Base-by-base conservation (phyloP, 306 rosid genomes). In the Phaseolus lunatus region DNA sequence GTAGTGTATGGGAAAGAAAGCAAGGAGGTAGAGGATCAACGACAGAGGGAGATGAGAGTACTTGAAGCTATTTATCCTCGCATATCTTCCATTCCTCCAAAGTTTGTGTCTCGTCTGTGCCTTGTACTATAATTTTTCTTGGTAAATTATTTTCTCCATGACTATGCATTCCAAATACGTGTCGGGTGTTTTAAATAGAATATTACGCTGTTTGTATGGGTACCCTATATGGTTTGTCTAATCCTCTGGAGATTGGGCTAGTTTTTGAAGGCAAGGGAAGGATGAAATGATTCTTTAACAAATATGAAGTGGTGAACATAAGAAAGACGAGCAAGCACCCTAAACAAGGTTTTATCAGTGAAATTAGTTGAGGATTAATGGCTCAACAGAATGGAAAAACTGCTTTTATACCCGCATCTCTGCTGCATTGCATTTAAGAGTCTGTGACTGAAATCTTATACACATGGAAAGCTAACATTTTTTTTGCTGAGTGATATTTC, bases 41-140 rank as follows among this genome's bases (percentile, higher is more conserved):
- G 79, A 78, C 89, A 88, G 75, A 91, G 98, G 85, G 98, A 93
- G 85, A 76, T 91, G 92, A 86, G 97, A 84, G 93, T 91, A 49
- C 91, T 93, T 19, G 98, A 93, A 88, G 98, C 98, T 49, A 86
- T 89, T 77, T 93, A 93, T 85, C 98, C 98, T 23, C 91, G 97
- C 10, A 84, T 87, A 23, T 91, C 98, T 41, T 88, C 98, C 75
- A 93, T 93, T 78, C 98, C 98, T 73, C 90, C 85, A 33, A 89
- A 93, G 98, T 93, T 35, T 22, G 93, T 19, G 59, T 75, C 88
- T 84, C 70, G 31, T 73, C 86, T 77, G 27, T 72, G 18, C 73
- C 67, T 56, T 72, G 7, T 78, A 66, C 75, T 33, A 20, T 66
- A 27, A 48, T 67, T 41, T 3, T 41, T 64, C 31, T 77, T 66